These are phyloP conservation scores for Arabidopsis lyrata DNA, from an alignment of 441 rosid species.

Conservation along the genomic window DNA sequence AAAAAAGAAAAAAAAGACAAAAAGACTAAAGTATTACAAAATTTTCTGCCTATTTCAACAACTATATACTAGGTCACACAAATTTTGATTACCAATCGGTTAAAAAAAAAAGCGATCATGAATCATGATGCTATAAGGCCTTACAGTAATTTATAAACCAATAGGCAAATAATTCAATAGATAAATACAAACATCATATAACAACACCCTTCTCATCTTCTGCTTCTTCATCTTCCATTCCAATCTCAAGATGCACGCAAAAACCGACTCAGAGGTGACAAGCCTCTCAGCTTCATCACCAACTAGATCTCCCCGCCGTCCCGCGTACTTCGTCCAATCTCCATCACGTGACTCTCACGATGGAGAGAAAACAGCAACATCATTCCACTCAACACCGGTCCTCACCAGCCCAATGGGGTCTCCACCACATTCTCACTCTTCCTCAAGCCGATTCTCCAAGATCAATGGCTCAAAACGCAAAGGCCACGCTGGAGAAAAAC, in stretches of 20 bases:
- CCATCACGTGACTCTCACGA: slow-evolving; percentile 96
- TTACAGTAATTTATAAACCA: too few relatives aligned
- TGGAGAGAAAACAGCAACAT: slow-evolving; percentile 87
- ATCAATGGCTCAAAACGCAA: slow-evolving; percentile 58
- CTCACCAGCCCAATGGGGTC: slow-evolving; percentile 82
- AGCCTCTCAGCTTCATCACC: slow-evolving; percentile 85
- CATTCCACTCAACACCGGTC: slow-evolving; percentile 90
- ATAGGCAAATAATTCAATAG: neutral
- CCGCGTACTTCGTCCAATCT: slow-evolving; percentile 87
- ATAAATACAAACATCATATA: neutral
- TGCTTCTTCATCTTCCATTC: slow-evolving; percentile 14
- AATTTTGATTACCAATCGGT: too few relatives aligned
- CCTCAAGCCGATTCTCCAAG: slow-evolving; percentile 83
- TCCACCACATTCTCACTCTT: slow-evolving; percentile 91
- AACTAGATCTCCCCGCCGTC: slow-evolving; percentile 87
- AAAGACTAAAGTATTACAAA: too few relatives aligned
- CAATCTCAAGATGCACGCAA: slow-evolving; percentile 68
- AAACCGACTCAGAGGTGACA: slow-evolving; percentile 92
- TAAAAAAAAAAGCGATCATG: too few relatives aligned
- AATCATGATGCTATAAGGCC: too few relatives aligned
- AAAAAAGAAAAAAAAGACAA: too few relatives aligned
- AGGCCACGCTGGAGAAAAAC: slow-evolving; percentile 55
- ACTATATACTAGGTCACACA: too few relatives aligned
- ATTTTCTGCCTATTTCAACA: too few relatives aligned
- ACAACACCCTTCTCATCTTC: neutral